Evolutionary conservation across 148 eudicot species (phyloP), one percentile per base, ranked within the genome.

Genomic region (Hydrangea macrophylla): DNA sequence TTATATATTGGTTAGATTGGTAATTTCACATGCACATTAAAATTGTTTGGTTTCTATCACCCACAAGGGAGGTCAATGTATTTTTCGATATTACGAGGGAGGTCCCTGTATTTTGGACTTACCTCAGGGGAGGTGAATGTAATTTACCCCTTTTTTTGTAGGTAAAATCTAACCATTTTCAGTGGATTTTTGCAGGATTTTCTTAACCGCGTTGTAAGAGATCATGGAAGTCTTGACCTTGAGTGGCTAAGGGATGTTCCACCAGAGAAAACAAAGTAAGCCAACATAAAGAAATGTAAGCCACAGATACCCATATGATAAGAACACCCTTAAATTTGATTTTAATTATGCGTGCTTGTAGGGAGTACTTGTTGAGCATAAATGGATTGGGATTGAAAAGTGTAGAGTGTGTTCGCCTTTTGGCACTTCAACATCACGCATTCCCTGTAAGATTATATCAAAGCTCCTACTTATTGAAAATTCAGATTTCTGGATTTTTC

Each of bases 301-400:
- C 39, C 39, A 35, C n/a, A n/a, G n/a, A n/a, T n/a, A n/a, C n/a
- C n/a, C n/a, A n/a, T n/a, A n/a, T n/a, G n/a, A n/a, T n/a, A n/a
- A n/a, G n/a, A n/a, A n/a, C n/a, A n/a, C n/a, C n/a, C n/a, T n/a
- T n/a, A n/a, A n/a, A n/a, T n/a, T n/a, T n/a, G n/a, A n/a, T n/a
- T n/a, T n/a, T n/a, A 58, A 17, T 65, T 42, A 37, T 58, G 58
- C 48, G 33, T 73, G 27, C 65, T 20, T 75, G 24, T 70, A 93
- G 98, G 73, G 88, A 83, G 7, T 93, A 84, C 70, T 76, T 93
- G 60, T 58, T 88, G 71, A 86, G 92, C 79, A 76, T 93, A n/a
- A 32, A 72, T 22, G 95, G 98, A 51, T 76, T 93, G 66, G 96
- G 98, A 9, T 77, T 90, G 66, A 92, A 92, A 77, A 92, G 98